A percentile compares a stretch with the other conserved stretches of the same genome.
Evolutionary conservation across 75 land plant species (phyloP).

Genomic region (Isoetes taiwanensis): DNA sequence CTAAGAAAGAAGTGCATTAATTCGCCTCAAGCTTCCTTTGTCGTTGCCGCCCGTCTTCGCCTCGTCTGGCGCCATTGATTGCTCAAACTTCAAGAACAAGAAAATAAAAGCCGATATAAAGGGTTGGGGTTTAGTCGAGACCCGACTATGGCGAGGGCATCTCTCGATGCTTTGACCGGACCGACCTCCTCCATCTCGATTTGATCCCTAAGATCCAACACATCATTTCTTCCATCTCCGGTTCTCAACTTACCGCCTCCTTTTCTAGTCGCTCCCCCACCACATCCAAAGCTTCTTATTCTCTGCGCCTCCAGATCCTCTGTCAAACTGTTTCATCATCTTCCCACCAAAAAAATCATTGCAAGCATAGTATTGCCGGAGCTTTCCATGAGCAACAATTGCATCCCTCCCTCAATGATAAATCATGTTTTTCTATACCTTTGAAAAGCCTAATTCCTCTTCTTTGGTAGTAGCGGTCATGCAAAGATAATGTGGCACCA

Average conservation of each 20-base stretch:
- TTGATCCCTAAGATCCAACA: slow-evolving; percentile 67
- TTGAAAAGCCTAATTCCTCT: slow-evolving; percentile 14
- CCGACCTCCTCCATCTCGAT: slow-evolving; percentile 84
- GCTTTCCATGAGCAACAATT: slow-evolving; percentile 30
- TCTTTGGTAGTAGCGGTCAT: slow-evolving; percentile 24
- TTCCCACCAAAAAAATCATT: slow-evolving; percentile 40
- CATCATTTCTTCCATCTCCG: slow-evolving; percentile 35
- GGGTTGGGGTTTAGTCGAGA: no score
- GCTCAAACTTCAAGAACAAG: no score
- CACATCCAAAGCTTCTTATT: slow-evolving; percentile 47
- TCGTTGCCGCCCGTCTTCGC: no score
- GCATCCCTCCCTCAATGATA: slow-evolving; percentile 21
- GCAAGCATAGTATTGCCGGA: slow-evolving; percentile 76
- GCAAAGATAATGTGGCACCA: slow-evolving; percentile 38
- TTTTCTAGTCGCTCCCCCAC: slow-evolving; percentile 19
- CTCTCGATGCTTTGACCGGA: slow-evolving; percentile 79
- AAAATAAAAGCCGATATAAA: no score
- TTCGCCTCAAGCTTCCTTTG: no score
- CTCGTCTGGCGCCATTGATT: no score
- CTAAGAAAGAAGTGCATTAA: no score
- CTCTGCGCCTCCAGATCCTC: slow-evolving; percentile 53
- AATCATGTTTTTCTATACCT: slow-evolving; percentile 27
- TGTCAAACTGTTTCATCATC: slow-evolving; percentile 36
- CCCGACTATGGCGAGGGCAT: slow-evolving; percentile 38
- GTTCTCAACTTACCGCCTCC: slow-evolving; percentile 37